These are phyloP conservation scores for Neofusicoccum ribis DNA, from an alignment of 2,329 filamentous ascomycete genomes.

Conservation along the genomic window DNA sequence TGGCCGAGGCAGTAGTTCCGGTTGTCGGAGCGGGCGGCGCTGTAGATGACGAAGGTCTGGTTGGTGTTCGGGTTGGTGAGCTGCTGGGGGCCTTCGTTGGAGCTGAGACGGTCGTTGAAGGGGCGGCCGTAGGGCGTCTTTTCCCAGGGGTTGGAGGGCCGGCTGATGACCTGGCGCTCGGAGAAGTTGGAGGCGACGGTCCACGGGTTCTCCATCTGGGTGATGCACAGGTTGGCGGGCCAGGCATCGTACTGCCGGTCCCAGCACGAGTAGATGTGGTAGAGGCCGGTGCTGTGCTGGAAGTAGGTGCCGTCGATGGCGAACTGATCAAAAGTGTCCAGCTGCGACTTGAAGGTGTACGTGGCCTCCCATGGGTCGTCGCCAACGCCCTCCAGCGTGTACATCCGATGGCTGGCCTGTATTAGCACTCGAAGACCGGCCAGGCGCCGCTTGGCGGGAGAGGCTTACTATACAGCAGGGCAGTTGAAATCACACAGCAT, in stretches of 20 bases:
- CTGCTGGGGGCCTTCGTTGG: conserved; percentile 55
- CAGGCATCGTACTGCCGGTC: conserved; percentile 48
- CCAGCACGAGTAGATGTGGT: conserved; percentile 45
- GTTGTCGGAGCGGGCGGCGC: conserved; percentile 52
- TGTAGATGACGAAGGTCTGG: conserved; percentile 53
- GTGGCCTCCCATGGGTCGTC: conserved; percentile 48
- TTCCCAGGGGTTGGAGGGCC: conserved; percentile 52
- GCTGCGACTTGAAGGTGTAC: conserved; percentile 47
- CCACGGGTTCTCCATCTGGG: conserved; percentile 50
- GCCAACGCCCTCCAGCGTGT: conserved; percentile 45
- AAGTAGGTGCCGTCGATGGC: conserved; percentile 58
- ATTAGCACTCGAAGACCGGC: no score
- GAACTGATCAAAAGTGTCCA: conserved; percentile 55
- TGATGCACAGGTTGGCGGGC: conserved; percentile 56
- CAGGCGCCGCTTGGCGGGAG: no score
- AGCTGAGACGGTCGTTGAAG: conserved; percentile 47
- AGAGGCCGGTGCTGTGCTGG: conserved; percentile 39
- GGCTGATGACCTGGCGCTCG: conserved; percentile 49
- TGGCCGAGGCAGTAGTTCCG: conserved; percentile 55
- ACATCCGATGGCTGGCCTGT: conserved; percentile 45
- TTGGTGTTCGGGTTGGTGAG: conserved; percentile 49
- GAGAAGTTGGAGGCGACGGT: conserved; percentile 48
- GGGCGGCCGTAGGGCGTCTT: conserved; percentile 52
- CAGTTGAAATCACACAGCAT: conserved; percentile 52
- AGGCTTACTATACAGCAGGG: conserved; percentile 44